Percentiles rank a stretch among this genome's conserved stretches.
Conservation (phyloP, 495 filamentous ascomycete genomes). For the Penicillium canariense region DNA sequence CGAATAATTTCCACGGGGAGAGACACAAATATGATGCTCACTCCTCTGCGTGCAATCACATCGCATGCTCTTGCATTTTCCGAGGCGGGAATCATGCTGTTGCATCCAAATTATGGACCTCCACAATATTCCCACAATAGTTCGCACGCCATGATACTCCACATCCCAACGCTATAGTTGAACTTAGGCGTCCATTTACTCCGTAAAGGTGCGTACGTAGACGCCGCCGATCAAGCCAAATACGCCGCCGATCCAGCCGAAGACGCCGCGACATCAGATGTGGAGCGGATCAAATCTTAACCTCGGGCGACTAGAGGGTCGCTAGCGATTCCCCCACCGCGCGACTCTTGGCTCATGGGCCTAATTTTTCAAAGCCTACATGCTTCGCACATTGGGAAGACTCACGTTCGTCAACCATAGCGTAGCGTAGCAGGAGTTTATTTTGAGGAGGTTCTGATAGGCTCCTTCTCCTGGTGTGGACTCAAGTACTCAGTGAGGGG, state of each 20-base stretch:
- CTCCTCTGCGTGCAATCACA: too few relatives aligned
- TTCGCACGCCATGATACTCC: neutral
- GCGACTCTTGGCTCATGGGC: neutral
- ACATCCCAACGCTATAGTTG: neutral
- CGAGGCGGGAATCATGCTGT: too few relatives aligned
- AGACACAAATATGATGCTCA: too few relatives aligned
- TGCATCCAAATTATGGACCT: too few relatives aligned
- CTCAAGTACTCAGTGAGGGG: neutral
- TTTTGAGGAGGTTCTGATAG: neutral
- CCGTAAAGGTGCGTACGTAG: neutral
- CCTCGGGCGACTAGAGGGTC: neutral
- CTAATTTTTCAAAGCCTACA: neutral
- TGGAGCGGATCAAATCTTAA: neutral
- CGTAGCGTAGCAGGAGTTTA: neutral
- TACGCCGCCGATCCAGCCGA: too few relatives aligned
- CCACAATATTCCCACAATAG: neutral
- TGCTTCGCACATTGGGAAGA: neutral
- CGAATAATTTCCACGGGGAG: too few relatives aligned
- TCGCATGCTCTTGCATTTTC: too few relatives aligned
- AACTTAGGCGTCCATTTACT: neutral
- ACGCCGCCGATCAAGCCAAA: neutral
- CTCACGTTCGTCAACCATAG: neutral
- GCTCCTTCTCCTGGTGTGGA: neutral
- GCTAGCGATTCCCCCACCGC: neutral
- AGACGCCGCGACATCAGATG: neutral